phyloP scores from a whole-genome alignment of 192 early-diverging fungal genomes.

The Gamsiella multidivaricata region DNA sequence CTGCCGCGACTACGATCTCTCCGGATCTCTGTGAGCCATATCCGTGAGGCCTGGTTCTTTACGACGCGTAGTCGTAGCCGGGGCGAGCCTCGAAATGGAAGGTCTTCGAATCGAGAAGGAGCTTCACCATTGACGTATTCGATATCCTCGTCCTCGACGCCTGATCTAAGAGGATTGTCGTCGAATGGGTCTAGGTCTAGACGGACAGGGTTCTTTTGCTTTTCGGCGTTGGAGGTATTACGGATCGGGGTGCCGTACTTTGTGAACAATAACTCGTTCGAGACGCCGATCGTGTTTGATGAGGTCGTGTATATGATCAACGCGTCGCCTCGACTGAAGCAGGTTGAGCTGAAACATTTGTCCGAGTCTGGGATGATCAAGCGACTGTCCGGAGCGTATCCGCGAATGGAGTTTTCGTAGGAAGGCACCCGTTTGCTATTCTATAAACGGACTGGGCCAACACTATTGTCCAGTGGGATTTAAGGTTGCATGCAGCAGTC shows the following conservation, averaged over 20 bases:
- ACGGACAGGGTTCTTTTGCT: background rate
- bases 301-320: slow-evolving; percentile 13
- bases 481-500: too few species aligned
- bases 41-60: background rate
- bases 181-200: background rate
- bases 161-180: too few species aligned
- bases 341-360: slow-evolving; percentile 10
- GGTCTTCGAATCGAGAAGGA: too few species aligned
- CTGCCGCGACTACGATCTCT: slow-evolving; percentile 2
- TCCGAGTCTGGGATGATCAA: slow-evolving; percentile 15
- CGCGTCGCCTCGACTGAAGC: background rate
- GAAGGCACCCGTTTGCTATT: background rate
- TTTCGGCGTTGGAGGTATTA: slow-evolving; percentile 1
- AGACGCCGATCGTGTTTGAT: slow-evolving; percentile 5
- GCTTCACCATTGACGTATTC: background rate
- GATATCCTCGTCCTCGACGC: background rate
- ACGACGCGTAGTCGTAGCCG: background rate
- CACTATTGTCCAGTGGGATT: too few species aligned
- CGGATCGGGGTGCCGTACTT: slow-evolving; percentile 18
- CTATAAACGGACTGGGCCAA: too few species aligned
- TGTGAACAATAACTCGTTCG: background rate
- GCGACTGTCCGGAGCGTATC: background rate
- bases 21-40: slow-evolving; percentile 16
- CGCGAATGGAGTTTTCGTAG: slow-evolving; percentile 6
- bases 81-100: background rate